Evolutionary conservation across 495 filamentous ascomycete species (phyloP), one percentile per base, ranked within the genome.

Genomic region (Podospora comata): DNA sequence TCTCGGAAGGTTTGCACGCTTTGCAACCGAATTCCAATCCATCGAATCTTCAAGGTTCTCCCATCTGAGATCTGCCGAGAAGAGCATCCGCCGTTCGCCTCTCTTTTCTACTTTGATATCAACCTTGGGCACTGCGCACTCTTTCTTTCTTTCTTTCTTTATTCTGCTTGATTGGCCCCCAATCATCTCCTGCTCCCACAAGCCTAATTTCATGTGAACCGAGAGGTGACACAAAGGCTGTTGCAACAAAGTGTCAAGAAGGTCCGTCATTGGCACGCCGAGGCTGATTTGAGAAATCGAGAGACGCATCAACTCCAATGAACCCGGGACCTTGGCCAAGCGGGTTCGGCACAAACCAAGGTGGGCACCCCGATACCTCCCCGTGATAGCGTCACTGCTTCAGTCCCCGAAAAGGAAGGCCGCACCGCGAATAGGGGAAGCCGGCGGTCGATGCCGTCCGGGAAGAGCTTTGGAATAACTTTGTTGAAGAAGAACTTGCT

Each of bases 341-440:
- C 16, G 32, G 61, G 61, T 39, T n/a, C 15, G 18, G n/a, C 27
- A 28, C 27, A 28, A 32, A 32, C 27, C 11, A 5, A 18, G 15
- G 61, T 63, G 30, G 27, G 61, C 48, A 63, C 32, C 32, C 32
- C 32, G 61, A 28, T 63, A 63, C 61, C 30, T 63, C 32, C 9
- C 61, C 61, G 61, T 48, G 61, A 63, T 63, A 63, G 61, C 61
- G 61, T 63, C 34, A 63, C 61, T 48, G 15, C 32, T 63, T 63
- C 9, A 27, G 7, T 11, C 15, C 61, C 61, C 65, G 28, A 62
- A 32, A 62, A 44, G 23, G 32, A 62, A 67, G 58, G 48, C 58
- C 32, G 60, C 59, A 34, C 58, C 39, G 39, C 39, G 39, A 48
- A 48, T 48, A 48, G 39, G 39, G 39, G 39, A 48, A 48, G 39